Percentiles rank a stretch among this genome's conserved stretches.
phyloP scores from a whole-genome alignment of 2,329 filamentous ascomycete species.

The Rutstroemia sp. region DNA sequence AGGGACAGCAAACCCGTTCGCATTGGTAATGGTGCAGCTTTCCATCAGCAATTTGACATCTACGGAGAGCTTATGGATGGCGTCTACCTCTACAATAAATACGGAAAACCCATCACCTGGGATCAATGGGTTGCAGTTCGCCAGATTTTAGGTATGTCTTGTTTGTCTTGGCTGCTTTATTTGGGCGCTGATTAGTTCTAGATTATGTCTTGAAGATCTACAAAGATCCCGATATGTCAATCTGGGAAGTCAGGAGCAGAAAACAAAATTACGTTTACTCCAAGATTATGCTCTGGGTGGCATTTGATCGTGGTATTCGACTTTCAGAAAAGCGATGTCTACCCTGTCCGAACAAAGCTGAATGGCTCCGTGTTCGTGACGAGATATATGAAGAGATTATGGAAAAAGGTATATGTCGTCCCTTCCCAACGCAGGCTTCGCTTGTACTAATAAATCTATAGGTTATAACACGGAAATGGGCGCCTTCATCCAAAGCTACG shows the following conservation, averaged over 20 bases:
- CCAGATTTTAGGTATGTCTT: slow-evolving; percentile 47
- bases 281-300: slow-evolving; percentile 81
- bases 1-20: slow-evolving; percentile 63
- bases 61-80: slow-evolving; percentile 73
- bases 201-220: slow-evolving; percentile 66
- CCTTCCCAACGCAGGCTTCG: neutral
- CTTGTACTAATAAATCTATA: slow-evolving; percentile 15
- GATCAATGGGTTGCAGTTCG: slow-evolving; percentile 68
- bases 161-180: neutral
- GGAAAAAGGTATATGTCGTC: slow-evolving; percentile 47
- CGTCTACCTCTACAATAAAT: slow-evolving; percentile 74
- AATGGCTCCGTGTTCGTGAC: slow-evolving; percentile 62
- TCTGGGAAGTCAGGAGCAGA: slow-evolving; percentile 72
- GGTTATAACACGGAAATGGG: slow-evolving; percentile 65
- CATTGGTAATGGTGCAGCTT: slow-evolving; percentile 70
- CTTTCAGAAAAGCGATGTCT: slow-evolving; percentile 69
- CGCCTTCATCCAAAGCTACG: slow-evolving; percentile 70
- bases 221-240: slow-evolving; percentile 68
- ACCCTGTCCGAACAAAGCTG: slow-evolving; percentile 60
- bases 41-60: slow-evolving; percentile 71
- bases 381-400: slow-evolving; percentile 68
- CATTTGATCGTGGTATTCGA: slow-evolving; percentile 67
- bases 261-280: slow-evolving; percentile 75
- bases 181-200: slow-evolving; percentile 20
- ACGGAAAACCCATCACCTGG: slow-evolving; percentile 69